Base-by-base conservation (phyloP, 257 asterid species). In the Solanum ahanhuiri region DNA sequence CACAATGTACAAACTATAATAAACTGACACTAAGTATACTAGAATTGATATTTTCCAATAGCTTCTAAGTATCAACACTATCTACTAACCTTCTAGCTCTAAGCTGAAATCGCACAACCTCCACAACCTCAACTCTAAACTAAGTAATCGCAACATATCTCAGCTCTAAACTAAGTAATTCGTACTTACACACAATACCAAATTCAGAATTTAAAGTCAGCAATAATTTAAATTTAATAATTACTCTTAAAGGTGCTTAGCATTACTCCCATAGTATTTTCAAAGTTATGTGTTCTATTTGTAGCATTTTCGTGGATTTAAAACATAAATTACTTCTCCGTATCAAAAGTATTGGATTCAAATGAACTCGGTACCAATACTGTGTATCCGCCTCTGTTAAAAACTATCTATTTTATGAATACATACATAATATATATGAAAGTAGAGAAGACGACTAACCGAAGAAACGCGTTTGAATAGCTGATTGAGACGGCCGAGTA, bases 401-500 rank as follows among this genome's bases (percentile, higher is more conserved):
- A 39, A 39, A 9, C 64, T 18, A 63, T 63, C 69, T 63, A 63
- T 23, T 23, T 10, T 31, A 83, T 34, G 73, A 69, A 84, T 22
- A 85, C 7, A 76, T 45, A 87, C 30, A 57, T 2, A 22, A 1
- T 20, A 6, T 71, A 34, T 9, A 45, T 82, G 11, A 37, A 12
- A 37, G 12, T 75, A 75, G 0, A 76, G 63, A 76, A 76, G 12
- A 76, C 22, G 1, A 76, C 58, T 0, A 33, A 89, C 99, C 63
- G 98, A 90, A 72, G 93, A 83, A 45, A 96, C 96, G 87, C 99
- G 98, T 43, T 95, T 96, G 93, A 91, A 93, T 87, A 96, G 95
- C n/a, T 91, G 96, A 88, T 82, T 90, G 90, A 95, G 96, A 86
- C 98, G 98, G 94, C 99, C 98, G 89, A 88, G 87, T 86, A 94